Percentiles rank a stretch among this genome's conserved stretches.
These are phyloP conservation scores for Gossypium davidsonii DNA, from an alignment of 441 rosid genomes.

Conservation along the genomic window DNA sequence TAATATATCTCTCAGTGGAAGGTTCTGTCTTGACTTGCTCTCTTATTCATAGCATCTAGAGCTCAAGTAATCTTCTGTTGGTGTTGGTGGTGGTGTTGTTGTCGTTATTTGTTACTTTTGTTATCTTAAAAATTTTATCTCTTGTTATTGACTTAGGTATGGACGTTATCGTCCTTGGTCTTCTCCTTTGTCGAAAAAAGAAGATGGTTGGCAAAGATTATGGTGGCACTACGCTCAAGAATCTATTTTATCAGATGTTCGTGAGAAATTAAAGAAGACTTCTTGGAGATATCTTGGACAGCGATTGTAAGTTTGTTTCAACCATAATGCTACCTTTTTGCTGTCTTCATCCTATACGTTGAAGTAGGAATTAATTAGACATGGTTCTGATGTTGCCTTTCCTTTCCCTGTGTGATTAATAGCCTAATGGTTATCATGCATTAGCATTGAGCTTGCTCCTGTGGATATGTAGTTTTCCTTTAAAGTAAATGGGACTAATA, in stretches of 20 bases:
- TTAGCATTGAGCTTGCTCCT: not conserved
- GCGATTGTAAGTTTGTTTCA: conserved; percentile 57
- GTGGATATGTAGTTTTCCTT: not conserved
- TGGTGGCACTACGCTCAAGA: conserved; percentile 95
- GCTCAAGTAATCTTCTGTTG: not conserved
- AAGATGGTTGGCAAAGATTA: conserved; percentile 66
- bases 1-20: not conserved
- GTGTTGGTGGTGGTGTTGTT: not conserved
- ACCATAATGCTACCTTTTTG: not conserved
- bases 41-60: not conserved
- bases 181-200: conserved; percentile 50
- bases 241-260: conserved; percentile 71
- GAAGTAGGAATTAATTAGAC: not conserved
- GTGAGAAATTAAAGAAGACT: conserved; percentile 62
- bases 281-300: conserved; percentile 85
- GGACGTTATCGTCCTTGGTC: conserved; percentile 86
- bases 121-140: not conserved
- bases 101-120: not conserved
- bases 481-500: not conserved
- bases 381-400: conserved; percentile 4
- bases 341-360: not conserved
- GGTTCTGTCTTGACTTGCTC: not conserved
- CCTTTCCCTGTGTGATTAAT: conserved; percentile 3
- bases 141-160: conserved; percentile 47
- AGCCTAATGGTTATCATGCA: not conserved